phyloP scores from a whole-genome alignment of 2,329 filamentous ascomycete species.

The Pseudogymnoascus sp. region DNA sequence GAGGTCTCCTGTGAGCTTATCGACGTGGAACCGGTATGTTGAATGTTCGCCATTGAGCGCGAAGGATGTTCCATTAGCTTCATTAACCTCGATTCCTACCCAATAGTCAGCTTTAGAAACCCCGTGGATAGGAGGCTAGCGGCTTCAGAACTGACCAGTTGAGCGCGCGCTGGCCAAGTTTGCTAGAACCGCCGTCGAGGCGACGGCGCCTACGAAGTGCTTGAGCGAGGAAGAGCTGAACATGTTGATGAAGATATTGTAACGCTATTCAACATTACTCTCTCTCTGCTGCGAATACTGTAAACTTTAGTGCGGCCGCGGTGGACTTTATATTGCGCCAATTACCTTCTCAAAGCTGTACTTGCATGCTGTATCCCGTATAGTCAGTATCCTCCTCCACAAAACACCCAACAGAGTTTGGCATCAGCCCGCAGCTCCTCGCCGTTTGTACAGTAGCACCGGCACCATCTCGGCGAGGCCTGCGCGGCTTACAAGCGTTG shows the following conservation, averaged over 20 bases:
- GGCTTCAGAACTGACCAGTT: neutral
- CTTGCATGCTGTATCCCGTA: neutral
- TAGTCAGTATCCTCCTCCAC: neutral
- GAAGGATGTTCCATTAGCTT: slow-evolving; percentile 49
- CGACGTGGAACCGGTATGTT: slow-evolving; percentile 59
- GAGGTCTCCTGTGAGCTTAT: slow-evolving; percentile 48
- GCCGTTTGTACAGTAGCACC: neutral
- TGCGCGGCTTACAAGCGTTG: neutral
- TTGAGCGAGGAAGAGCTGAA: neutral
- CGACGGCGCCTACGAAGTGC: neutral
- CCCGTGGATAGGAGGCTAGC: neutral
- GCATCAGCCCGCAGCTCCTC: neutral
- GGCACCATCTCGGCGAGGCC: neutral
- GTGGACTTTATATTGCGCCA: neutral
- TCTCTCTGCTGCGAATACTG: neutral
- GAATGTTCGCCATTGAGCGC: slow-evolving; percentile 48
- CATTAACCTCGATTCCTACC: slow-evolving; percentile 45
- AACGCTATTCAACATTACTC: neutral
- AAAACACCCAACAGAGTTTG: neutral
- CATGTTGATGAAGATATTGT: neutral
- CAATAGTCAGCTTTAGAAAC: neutral
- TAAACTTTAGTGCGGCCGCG: neutral
- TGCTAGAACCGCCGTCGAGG: neutral
- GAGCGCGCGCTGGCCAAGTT: neutral
- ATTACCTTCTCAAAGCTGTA: neutral